Percentiles rank a stretch among this genome's conserved stretches.
These are phyloP conservation scores for Alternaria hordeiaustralica DNA, from an alignment of 2,329 filamentous ascomycete genomes.

Conservation along the genomic window DNA sequence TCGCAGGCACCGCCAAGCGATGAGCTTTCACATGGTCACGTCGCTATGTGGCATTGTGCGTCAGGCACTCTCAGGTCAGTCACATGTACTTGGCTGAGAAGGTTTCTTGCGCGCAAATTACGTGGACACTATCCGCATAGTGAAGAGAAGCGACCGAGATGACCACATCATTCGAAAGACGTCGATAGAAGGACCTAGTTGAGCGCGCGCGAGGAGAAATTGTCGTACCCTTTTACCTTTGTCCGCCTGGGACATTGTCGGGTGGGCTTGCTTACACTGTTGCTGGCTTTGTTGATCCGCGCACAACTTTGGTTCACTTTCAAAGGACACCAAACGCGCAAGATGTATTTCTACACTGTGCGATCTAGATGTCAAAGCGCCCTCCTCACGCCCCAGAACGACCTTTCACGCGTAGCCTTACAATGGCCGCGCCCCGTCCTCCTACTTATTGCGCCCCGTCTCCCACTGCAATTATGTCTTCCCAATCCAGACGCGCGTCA, in stretches of 20 bases:
- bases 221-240: conserved; percentile 9
- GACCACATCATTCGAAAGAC: neutral
- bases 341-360: conserved; percentile 2
- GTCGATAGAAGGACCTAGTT: neutral
- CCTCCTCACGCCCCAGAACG: neutral
- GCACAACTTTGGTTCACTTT: neutral
- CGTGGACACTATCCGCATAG: neutral
- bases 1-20: neutral
- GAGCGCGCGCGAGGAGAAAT: neutral
- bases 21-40: neutral
- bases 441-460: conserved; percentile 4
- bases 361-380: conserved; percentile 6
- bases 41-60: neutral
- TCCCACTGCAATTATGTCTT: neutral
- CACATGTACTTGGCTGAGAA: neutral
- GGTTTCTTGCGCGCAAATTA: neutral
- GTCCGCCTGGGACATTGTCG: conserved; percentile 8
- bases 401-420: conserved; percentile 2
- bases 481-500: neutral
- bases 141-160: neutral
- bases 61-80: neutral
- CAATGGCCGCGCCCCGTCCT: neutral
- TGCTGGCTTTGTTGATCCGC: conserved; percentile 4
- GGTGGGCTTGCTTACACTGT: neutral
- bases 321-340: conserved; percentile 4